Evolutionary conservation across 441 rosid species (phyloP).

Genomic region (Jatropha podagrica): DNA sequence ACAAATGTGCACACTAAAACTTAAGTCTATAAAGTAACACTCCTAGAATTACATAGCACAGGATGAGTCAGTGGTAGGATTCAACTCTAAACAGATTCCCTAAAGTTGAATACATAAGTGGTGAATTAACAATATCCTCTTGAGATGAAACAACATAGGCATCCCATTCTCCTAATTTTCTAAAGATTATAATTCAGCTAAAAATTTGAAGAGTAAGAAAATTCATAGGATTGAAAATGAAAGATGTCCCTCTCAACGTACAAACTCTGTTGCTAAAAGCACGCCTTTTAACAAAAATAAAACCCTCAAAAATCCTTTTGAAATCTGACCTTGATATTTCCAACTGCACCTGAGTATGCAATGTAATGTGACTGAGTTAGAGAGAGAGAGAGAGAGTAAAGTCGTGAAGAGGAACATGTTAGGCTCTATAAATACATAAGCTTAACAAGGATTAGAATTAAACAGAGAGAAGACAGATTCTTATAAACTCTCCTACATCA

Average conservation of each 20-base stretch:
- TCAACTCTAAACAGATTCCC: not conserved
- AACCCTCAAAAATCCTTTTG: not conserved
- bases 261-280: not conserved
- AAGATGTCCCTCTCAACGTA: not conserved
- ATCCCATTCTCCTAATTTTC: not conserved
- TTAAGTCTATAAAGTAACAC: not conserved
- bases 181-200: not conserved
- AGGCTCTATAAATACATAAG: no score
- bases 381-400: not conserved
- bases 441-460: no score
- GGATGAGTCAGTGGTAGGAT: not conserved
- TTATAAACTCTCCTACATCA: no score
- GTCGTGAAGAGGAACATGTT: not conserved
- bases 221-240: not conserved
- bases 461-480: no score
- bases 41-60: not conserved
- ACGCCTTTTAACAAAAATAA: not conserved
- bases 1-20: not conserved
- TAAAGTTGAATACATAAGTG: not conserved
- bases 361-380: not conserved
- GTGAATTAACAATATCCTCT: not conserved
- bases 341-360: not conserved
- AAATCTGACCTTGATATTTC: not conserved
- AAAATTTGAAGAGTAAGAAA: not conserved
- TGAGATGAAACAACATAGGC: not conserved